Evolutionary conservation across 202 grass and related monocot species (phyloP), one percentile per base, ranked within the genome.

Genomic region (Setaria italica): DNA sequence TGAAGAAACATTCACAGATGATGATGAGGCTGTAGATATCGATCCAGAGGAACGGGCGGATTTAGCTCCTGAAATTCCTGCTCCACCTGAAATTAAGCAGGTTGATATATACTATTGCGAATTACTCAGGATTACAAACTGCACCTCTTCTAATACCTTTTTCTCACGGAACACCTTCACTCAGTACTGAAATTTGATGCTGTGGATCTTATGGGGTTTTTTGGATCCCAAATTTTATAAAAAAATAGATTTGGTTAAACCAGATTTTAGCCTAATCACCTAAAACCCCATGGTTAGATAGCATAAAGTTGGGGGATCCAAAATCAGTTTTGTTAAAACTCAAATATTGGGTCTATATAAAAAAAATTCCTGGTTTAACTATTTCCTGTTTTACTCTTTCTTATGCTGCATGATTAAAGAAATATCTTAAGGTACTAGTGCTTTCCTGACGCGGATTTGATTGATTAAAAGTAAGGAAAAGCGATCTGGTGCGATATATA

Each of bases 21-120:
- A 99, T 72, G 96, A 99, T 70, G 96, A 99, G 88, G 93, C 96
- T 33, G 96, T 96, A 55, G 96, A 94, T 63, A 92, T 94, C 35
- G 87, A 99, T 80, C 91, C 91, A 83, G 93, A 96, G 85, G 96
- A 99, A 84, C 87, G 93, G 59, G 93, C 92, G 20, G 96, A 99
- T 94, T 92, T 99, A 89, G 96, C 96, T 87, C 96, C 96, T 67
- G 96, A 99, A 85, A 91, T 99, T 90, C 93, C 93, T 79, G 96
- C 96, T 30, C 96, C 96, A 45, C 96, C 96, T 49, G 96, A 99
- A 94, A 99, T 99, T 88, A 99, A 99, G 86, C 96, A 99, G 96
- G 96, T 95, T 82, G 8, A 55, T 19, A 65, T 76, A 43, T 49
- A 41, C n/a, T 66, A 50, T 34, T 72, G 14, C 60, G 29, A 78